A percentile compares a stretch with the other conserved stretches of the same genome.
Conservation (phyloP, 2,329 filamentous ascomycete genomes). For the Colletotrichum lindemuthianum region DNA sequence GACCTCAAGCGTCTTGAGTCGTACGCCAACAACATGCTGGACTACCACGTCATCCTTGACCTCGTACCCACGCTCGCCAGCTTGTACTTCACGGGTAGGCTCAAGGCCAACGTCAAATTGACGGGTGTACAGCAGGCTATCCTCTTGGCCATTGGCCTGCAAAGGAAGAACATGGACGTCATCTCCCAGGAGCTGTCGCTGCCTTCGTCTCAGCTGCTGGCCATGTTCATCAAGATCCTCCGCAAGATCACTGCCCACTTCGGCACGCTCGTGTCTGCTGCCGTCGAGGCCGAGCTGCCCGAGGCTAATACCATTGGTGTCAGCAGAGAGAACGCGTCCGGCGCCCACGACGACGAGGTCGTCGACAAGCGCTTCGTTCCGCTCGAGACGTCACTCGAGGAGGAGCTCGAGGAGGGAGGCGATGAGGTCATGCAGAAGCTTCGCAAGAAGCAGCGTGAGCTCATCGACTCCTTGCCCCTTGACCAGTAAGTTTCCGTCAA, state of each 20-base stretch:
- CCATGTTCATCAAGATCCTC: constrained; percentile 97
- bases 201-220: constrained; percentile 81
- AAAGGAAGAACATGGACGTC: constrained; percentile 86
- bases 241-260: constrained; percentile 88
- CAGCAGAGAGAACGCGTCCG: constrained; percentile 67
- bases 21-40: constrained; percentile 96
- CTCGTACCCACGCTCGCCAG: constrained; percentile 84
- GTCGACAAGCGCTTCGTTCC: constrained; percentile 75
- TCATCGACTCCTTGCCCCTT: constrained; percentile 90
- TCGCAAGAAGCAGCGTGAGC: constrained; percentile 81
- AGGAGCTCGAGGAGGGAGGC: constrained; percentile 86
- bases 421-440: constrained; percentile 78
- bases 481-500: constrained; percentile 72
- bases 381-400: constrained; percentile 75
- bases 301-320: constrained; percentile 66
- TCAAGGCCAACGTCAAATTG: constrained; percentile 75
- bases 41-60: constrained; percentile 97
- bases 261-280: constrained; percentile 76
- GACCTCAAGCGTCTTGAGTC: constrained; percentile 95
- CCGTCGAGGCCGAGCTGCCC: constrained; percentile 75
- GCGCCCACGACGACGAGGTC: constrained; percentile 75
- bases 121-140: constrained; percentile 87
- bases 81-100: constrained; percentile 84
- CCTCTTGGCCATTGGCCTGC: constrained; percentile 88
- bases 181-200: constrained; percentile 83